Percentiles rank a stretch among this genome's conserved stretches.
phyloP scores from a whole-genome alignment of 805 yeast genomes.

The Monosporozyma servazzii region DNA sequence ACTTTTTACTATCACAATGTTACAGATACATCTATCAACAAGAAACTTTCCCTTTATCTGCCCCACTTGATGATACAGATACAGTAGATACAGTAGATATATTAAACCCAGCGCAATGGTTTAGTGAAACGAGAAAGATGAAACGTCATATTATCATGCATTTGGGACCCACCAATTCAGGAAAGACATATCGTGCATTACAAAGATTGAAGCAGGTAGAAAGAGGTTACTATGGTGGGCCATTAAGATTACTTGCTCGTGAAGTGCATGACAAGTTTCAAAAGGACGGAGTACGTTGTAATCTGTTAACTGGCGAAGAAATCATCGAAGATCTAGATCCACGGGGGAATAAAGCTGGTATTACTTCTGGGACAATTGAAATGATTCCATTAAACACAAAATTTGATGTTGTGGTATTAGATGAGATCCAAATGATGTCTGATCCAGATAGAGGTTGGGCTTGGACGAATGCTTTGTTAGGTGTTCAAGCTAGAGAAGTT shows the following conservation, averaged over 20 bases:
- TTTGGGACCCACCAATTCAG: conserved; percentile 96
- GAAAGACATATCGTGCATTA: conserved; percentile 83
- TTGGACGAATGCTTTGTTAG: conserved; percentile 87
- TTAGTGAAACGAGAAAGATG: conserved; percentile 73
- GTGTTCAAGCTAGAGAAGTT: conserved; percentile 74
- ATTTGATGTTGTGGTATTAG: conserved; percentile 83
- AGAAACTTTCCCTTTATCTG: conserved; percentile 15
- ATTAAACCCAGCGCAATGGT: conserved; percentile 66
- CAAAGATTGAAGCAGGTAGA: conserved; percentile 53
- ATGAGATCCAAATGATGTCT: conserved; percentile 92
- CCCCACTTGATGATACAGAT: conserved; percentile 4
- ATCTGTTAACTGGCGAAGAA: conserved; percentile 93
- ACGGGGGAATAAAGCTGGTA: conserved; percentile 60
- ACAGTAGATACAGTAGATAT: conserved; percentile 32
- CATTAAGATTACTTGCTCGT: conserved; percentile 79
- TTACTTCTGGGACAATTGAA: conserved; percentile 86
- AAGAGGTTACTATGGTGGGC: conserved; percentile 90
- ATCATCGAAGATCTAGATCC: conserved; percentile 61
- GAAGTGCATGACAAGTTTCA: conserved; percentile 83
- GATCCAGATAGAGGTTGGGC: conserved; percentile 80
- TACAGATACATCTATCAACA: conserved; percentile 18
- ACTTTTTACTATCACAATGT: conserved; percentile 10
- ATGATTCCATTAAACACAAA: conserved; percentile 66
- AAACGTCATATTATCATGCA: conserved; percentile 80
- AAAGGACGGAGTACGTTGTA: conserved; percentile 58